phyloP scores from a whole-genome alignment of 2,329 filamentous ascomycete species.

The Colletotrichum karsti region DNA sequence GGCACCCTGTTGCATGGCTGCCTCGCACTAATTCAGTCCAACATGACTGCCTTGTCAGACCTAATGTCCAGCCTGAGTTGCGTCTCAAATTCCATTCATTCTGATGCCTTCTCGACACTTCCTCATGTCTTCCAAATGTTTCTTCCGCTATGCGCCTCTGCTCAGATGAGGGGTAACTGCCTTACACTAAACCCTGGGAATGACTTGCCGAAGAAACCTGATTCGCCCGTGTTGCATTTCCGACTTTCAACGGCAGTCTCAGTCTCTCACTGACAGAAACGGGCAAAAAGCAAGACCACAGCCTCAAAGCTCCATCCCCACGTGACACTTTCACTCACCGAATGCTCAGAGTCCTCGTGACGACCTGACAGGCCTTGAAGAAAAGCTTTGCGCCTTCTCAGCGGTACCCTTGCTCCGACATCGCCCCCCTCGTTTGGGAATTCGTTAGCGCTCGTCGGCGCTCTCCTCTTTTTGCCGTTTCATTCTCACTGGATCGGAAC shows the following conservation, averaged over 20 bases:
- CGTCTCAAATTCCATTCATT: not conserved
- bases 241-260: constrained; percentile 1
- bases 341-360: no score
- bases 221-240: not conserved
- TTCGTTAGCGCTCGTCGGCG: constrained; percentile 6
- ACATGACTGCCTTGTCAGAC: no score
- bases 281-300: not conserved
- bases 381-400: constrained; percentile 4
- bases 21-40: no score
- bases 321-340: constrained; percentile 4
- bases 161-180: not conserved
- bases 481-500: not conserved
- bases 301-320: not conserved
- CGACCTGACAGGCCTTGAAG: not conserved
- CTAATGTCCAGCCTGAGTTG: no score
- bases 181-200: not conserved
- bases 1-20: no score
- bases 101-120: not conserved
- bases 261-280: not conserved
- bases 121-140: not conserved
- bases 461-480: constrained; percentile 1
- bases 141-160: not conserved
- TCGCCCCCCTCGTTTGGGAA: constrained; percentile 8
- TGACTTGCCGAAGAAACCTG: not conserved
- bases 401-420: constrained; percentile 12